Base-by-base conservation (phyloP, 2,329 filamentous ascomycete species). In the Fusarium sp. region DNA sequence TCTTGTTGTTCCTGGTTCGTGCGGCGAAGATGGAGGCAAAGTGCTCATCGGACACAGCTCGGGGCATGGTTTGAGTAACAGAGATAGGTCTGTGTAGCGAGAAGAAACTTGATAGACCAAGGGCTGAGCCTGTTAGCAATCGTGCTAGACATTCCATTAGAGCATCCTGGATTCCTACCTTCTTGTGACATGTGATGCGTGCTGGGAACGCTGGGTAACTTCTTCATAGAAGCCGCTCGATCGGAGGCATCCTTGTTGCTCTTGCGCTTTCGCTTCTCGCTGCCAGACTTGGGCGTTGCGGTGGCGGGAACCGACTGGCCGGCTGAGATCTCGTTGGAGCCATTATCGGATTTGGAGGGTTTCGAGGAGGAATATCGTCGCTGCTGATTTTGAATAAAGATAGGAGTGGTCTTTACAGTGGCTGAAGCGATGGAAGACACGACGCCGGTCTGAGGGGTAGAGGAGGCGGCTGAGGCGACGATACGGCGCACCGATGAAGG, bases 31-130 rank as follows among this genome's bases (percentile, higher is more conserved):
- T 95, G 77, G 91, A 87, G 68, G 93, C 91, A 80, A 98, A 98
- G 52, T 91, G 87, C 77, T 92, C 91, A 68, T 91, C 86, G 55
- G 88, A 90, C 47, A 94, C 87, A 22, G 87, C 84, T 74, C 88
- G 90, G 59, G 92, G 96, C 77, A 97, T 91, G 73, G 91, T 91
- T 75, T 91, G 90, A 52, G 91, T 94, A 72, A 98, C 89, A 59
- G 94, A 97, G 77, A 99, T 95, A 47, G 96, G 96, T 67, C 96
- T 91, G 82, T 99, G 94, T 72, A 97, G 91, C 69, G 95, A 97
- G 85, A 98, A 98, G 86, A 99, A 98, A 65, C 92, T 92, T 10
- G 95, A 96, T 47, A 97, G 86, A 70, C 92, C 91, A 66, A 98
- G 87, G 77, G 97, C 96, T 98, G 72, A 8, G 69, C 77, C 54